Base-by-base conservation (phyloP, 208 protist genomes). In the Leishmania aethiopica region DNA sequence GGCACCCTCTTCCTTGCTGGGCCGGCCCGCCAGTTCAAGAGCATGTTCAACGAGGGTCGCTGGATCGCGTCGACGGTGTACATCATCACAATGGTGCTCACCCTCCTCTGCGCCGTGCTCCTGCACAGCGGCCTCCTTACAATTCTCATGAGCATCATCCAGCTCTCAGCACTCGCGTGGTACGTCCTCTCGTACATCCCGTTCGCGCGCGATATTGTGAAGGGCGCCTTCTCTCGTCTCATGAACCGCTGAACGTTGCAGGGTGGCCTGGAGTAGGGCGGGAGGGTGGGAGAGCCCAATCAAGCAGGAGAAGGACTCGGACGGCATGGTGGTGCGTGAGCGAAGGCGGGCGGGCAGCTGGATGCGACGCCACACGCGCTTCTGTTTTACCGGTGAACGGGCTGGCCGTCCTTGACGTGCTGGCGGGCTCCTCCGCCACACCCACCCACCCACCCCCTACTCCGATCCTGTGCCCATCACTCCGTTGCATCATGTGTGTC, bases 161-260 rank as follows among this genome's bases (percentile, higher is more conserved):
- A 97, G 84, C 88, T 90, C 32, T 22, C 22, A 5, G 91, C 96
- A 32, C 90, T 97, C 82, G 75, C 79, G 86, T 98, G 94, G 94
- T 98, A 98, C 81, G 84, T 94, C 19, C 72, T 98, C 25, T 96
- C 93, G 7, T 98, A 98, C 86, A 92, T 97, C 28, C 94, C 96
- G 0, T 95, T 92, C 78, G 94, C 92, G 19, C 88, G 93, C 28
- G 85, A 92, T 73, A 84, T 81, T 0, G 82, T 96, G 60, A 93
- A 89, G 75, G 64, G 73, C 17, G 88, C 86, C 19, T 37, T 92
- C 70, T 85, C 59, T 5, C 73, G 45, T 22, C 25, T 49, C 11
- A 71, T 88, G 49, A 69, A n/a, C 70, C 25, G 6, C 5, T 80
- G 57, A 80, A 64, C 0, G n/a, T 55, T 22, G 11, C 17, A 10